Evolutionary conservation across 176 grass and related monocot species (phyloP), one percentile per base, ranked within the genome.

Genomic region (Carex cristatella): DNA sequence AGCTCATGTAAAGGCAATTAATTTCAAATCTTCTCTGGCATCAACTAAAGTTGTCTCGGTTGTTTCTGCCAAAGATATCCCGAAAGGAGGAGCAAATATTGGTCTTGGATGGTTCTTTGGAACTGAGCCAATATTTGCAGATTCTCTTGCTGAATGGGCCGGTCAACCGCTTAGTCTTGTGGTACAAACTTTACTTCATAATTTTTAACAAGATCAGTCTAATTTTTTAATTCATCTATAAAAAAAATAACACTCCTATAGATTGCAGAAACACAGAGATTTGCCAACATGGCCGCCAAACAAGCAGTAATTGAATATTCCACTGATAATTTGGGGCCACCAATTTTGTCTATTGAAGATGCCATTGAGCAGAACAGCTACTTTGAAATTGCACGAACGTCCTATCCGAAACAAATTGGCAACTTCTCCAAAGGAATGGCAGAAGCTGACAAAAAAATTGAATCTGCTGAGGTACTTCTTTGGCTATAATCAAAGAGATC

Each of bases 251-350:
- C 33, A 53, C 28, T 10, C 27, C 42, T 23, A 23, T 54, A 95
- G 94, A 81, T 95, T 85, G 94, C 94, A 89, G 94, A 93, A 86
- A 91, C 91, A 60, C 91, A 91, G 19, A 92, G 85, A 86, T 86
- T 89, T 51, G 94, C 94, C 7, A 78, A 93, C 86, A 83, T 95
- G 87, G 94, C 91, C 67, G 85, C 84, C 15, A 95, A 91, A 84
- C 88, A 93, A 74, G 94, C 13, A 32, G 23, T 86, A 82, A 62
- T 95, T 64, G 81, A 91, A 78, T 95, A 95, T 23, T 23, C 23
- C 23, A 23, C 23, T 23, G 23, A 23, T 23, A 23, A 23, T 23
- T 23, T 23, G 23, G 23, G 23, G 23, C 23, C 23, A 23, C 23
- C 23, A 23, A 23, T 23, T 23, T 23, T 23, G 23, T 23, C 80